phyloP scores from a whole-genome alignment of 352 stramenopile species.

The Globisporangium nodosum region DNA sequence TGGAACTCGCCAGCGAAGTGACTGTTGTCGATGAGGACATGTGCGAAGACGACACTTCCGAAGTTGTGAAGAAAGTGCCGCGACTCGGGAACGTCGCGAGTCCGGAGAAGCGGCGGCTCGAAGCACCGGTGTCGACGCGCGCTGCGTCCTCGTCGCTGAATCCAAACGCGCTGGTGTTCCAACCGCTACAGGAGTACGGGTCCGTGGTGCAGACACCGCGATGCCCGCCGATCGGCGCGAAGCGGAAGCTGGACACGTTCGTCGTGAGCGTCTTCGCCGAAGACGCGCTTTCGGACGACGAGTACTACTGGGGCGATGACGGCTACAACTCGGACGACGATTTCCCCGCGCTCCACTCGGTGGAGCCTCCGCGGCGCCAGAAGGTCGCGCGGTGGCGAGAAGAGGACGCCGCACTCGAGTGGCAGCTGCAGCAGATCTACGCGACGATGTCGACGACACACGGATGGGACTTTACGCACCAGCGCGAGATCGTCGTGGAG shows the following conservation, averaged over 20 bases:
- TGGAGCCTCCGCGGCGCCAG: background rate
- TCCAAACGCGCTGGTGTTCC: conserved; percentile 49
- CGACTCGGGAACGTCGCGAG: conserved; percentile 1
- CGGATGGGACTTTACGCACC: conserved; percentile 66
- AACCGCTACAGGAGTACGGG: conserved; percentile 23
- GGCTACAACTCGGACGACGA: conserved; percentile 4
- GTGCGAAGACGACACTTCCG: background rate
- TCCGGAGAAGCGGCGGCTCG: conserved; percentile 1
- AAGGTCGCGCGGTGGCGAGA: conserved; percentile 21
- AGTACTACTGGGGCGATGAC: conserved; percentile 11
- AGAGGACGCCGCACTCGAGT: conserved; percentile 52
- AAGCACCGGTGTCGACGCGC: background rate
- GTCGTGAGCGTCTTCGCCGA: conserved; percentile 41
- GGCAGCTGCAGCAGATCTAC: conserved; percentile 74
- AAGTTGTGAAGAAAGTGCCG: background rate
- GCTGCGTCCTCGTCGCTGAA: conserved; percentile 33
- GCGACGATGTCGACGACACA: conserved; percentile 59
- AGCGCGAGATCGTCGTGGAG: conserved; percentile 35
- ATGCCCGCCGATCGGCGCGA: conserved; percentile 19
- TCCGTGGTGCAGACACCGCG: background rate
- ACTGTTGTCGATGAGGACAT: background rate
- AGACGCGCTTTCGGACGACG: conserved; percentile 22
- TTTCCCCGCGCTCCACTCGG: background rate
- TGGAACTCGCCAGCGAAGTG: background rate
- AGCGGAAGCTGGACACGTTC: conserved; percentile 72